These are phyloP conservation scores for Pelargonium nanum DNA, from an alignment of 345 rosid species.

Conservation along the genomic window DNA sequence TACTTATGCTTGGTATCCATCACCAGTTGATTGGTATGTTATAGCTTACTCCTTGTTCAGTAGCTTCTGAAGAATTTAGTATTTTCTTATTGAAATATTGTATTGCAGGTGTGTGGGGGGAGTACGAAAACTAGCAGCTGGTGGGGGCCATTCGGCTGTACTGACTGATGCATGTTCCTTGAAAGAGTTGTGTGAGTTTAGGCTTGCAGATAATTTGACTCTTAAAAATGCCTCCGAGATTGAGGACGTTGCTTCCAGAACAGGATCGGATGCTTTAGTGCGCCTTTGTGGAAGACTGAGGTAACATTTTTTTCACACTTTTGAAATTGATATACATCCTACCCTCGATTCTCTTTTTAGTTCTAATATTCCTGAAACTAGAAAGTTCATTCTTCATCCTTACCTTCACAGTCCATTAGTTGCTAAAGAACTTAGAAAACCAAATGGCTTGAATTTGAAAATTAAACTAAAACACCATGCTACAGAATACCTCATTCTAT, in stretches of 20 bases:
- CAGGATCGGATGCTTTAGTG: slow-evolving; percentile 84
- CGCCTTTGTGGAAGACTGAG: slow-evolving; percentile 87
- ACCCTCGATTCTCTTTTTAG: not conserved
- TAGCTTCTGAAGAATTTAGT: slow-evolving; percentile 9
- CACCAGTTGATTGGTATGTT: slow-evolving; percentile 90
- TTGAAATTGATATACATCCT: not conserved
- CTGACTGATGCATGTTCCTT: slow-evolving; percentile 89
- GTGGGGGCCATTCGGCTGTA: slow-evolving; percentile 97
- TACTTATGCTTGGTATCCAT: slow-evolving; percentile 87
- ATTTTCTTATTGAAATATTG: slow-evolving; percentile 6
- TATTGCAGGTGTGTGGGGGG: slow-evolving; percentile 78
- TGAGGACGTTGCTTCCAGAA: slow-evolving; percentile 72
- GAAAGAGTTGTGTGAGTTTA: slow-evolving; percentile 88
- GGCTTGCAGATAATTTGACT: slow-evolving; percentile 66
- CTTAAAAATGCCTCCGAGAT: slow-evolving; percentile 60
- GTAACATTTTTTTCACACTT: slow-evolving; percentile 20
- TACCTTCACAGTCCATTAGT: no score
- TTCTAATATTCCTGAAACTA: no score
- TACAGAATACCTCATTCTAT: no score
- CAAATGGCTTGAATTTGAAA: no score
- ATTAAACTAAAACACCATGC: no score
- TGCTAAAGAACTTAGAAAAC: not conserved
- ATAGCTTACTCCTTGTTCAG: slow-evolving; percentile 7
- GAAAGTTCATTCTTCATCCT: no score
- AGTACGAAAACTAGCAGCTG: slow-evolving; percentile 90